A percentile compares a stretch with the other conserved stretches of the same genome.
Evolutionary conservation across 169 alveolate genomes (phyloP).

Genomic region (Eimeria falciformis): DNA sequence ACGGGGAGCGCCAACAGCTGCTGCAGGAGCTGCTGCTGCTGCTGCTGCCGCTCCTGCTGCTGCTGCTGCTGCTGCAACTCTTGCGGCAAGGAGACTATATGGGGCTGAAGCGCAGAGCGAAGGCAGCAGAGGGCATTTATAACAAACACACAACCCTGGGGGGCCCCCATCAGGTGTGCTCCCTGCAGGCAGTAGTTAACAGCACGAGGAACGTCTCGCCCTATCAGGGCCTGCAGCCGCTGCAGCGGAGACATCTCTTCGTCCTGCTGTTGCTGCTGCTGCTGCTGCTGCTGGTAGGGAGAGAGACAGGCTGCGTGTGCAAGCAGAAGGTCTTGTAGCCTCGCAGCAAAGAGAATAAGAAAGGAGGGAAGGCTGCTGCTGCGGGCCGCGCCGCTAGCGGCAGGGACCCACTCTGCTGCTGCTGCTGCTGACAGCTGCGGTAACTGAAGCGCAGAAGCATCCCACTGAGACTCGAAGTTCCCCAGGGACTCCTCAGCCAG

Average conservation of each 20-base stretch:
- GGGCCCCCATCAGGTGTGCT: background rate
- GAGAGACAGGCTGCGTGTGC: background rate
- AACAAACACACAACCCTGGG: background rate
- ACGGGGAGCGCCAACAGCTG: background rate
- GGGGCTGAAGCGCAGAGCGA: background rate
- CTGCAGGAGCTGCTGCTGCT: constrained; percentile 7
- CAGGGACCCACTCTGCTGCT: constrained; percentile 7
- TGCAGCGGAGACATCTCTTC: background rate
- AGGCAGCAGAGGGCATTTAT: background rate
- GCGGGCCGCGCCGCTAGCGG: background rate
- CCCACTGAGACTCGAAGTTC: constrained; percentile 28
- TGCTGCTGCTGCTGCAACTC: constrained; percentile 22
- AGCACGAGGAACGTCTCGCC: background rate
- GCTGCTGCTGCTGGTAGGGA: constrained; percentile 6
- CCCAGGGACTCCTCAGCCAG: background rate
- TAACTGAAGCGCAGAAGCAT: constrained; percentile 28
- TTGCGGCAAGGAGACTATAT: background rate
- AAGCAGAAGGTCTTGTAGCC: constrained; percentile 19
- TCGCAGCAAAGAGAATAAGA: constrained; percentile 3
- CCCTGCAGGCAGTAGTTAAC: constrained; percentile 12
- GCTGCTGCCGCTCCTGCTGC: background rate
- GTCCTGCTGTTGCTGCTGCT: constrained; percentile 27
- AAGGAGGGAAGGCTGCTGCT: constrained; percentile 34
- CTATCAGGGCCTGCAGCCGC: constrained; percentile 3
- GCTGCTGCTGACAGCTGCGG: constrained; percentile 48